Base-by-base conservation (phyloP, 2,329 filamentous ascomycete genomes). In the Paraconiothyrium sp. region DNA sequence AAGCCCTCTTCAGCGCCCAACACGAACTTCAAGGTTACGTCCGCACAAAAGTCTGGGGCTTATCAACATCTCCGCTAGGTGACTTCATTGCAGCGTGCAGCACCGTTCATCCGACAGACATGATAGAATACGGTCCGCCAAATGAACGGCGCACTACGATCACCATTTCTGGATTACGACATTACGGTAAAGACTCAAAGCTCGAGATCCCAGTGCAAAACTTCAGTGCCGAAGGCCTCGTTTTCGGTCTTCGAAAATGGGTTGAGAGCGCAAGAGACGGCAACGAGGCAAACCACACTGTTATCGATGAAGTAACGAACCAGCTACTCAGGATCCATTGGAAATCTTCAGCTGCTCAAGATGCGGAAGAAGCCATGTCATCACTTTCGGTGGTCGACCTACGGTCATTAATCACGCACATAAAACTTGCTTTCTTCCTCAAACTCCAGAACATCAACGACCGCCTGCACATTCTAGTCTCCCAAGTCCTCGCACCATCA, bases 101-200 rank as follows among this genome's bases (percentile, higher is more conserved):
- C 50, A 85, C 83, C 2, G 67, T 85, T 32, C 85, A 89, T 69
- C 86, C 86, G 0, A 84, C 81, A 4, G 83, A 88, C 68, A 84
- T 85, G 76, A 76, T 88, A 14, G 84, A 88, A 62, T 88, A 88
- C 68, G 80, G 81, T 0, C 84, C 84, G 7, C 72, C 79, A 8
- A 79, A 81, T 3, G 80, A 83, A 30, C 81, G 85, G 57, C 73
- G 74, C n/a, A 72, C 77, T 0, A 78, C 71, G 0, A 65, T 86
- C 34, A 66, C 58, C n/a, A 66, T 78, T 11, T 76, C 65, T 55
- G 67, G 65, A 2, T 34, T 75, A 16, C 60, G 55, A 22, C 62
- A 61, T n/a, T 67, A 69, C 52, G 72, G 5, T 39, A 49, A 65
- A 51, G 56, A 62, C 11, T 62, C 65, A 9, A 56, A 70, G 4